Base-by-base conservation (phyloP, 2,329 filamentous ascomycete genomes). In the Colletotrichum melonis region DNA sequence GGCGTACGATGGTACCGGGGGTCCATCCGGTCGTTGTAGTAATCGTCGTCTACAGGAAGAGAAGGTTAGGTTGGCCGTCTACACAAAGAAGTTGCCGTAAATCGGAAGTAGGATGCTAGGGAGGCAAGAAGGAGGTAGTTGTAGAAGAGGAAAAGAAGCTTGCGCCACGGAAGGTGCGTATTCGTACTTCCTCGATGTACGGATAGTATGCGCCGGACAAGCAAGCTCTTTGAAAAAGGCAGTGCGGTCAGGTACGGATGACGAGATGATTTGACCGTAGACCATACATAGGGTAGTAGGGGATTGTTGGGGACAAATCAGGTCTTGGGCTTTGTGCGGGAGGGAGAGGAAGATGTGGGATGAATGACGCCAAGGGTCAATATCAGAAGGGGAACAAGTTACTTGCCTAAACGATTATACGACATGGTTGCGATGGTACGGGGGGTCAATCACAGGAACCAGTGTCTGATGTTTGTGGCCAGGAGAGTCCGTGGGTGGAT, bases 381-480 rank as follows among this genome's bases (percentile, higher is more conserved):
- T 65, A 72, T 63, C 74, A 71, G 70, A 76, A 75, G 74, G 77
- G 76, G 75, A 78, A 59, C 67, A 63, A 72, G 76, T 74, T 74
- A 90, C 90, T 86, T 88, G 90, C 92, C 91, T 87, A 94, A 83
- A 78, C 92, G 91, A 86, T 94, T 93, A 86, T 94, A 94, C 81
- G 91, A 90, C 91, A 94, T 93, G 84, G 81, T 84, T 79, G 56
- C 59, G 62, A 67, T 67, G 68, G 64, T 70, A 67, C 65, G 54
- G 32, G 69, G 60, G 59, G 58, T 24, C 63, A 74, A 59, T 63
- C 65, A 62, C 65, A 66, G 73, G 63, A 74, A 70, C 66, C 58
- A 55, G 67, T 76, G 74, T 75, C 71, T 73, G 73, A 75, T 69
- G 74, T 67, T 72, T 73, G 67, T 70, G 56, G 38, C 70, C 62